Base-by-base conservation (phyloP, 2,329 filamentous ascomycete genomes). In the Phaeosphaeria sp. region DNA sequence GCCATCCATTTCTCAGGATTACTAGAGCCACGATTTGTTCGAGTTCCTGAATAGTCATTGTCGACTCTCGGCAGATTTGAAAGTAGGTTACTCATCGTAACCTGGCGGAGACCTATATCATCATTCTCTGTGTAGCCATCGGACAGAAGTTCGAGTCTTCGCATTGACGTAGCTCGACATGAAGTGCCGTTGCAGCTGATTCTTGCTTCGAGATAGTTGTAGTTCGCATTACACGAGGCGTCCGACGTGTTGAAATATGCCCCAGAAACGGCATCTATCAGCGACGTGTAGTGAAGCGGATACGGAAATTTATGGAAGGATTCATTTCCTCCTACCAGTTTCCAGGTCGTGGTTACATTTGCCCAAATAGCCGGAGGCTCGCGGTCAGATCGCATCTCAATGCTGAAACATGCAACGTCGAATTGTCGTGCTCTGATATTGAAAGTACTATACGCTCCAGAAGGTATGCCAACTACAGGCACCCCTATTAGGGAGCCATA, bases 401-500 rank as follows among this genome's bases (percentile, higher is more conserved):
- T 71, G 46, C 53, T 69, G 13, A 53, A 57, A 50, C 72, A 74
- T 8, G 51, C 60, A 9, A 74, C 43, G 18, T 74, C 68, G 39
- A 61, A 74, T 50, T 74, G 68, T 21, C 69, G 60, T 27, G 68
- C 62, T 48, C 64, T 64, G n/a, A 73, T 51, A 9, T 53, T 61
- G 55, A 69, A 72, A 39, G 53, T 59, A 48, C 60, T 69, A 24
- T 51, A 47, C 5, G 61, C 65, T 7, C 49, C 42, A 2, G 18
- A 22, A 21, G 53, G 55, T 11, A 59, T 6, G 2, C 61, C 56
- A 7, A 54, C 55, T 17, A 72, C 56, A 0, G 70, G 70, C 11
- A 74, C 60, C 1, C 71, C 71, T 11, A 74, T 66, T 2, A 72
- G 39, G 5, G 71, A 74, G 17, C 60, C 63, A 57, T 71, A 74